A percentile compares a stretch with the other conserved stretches of the same genome.
phyloP scores from a whole-genome alignment of 2,329 filamentous ascomycete species.

The Fonsecaea erecta region DNA sequence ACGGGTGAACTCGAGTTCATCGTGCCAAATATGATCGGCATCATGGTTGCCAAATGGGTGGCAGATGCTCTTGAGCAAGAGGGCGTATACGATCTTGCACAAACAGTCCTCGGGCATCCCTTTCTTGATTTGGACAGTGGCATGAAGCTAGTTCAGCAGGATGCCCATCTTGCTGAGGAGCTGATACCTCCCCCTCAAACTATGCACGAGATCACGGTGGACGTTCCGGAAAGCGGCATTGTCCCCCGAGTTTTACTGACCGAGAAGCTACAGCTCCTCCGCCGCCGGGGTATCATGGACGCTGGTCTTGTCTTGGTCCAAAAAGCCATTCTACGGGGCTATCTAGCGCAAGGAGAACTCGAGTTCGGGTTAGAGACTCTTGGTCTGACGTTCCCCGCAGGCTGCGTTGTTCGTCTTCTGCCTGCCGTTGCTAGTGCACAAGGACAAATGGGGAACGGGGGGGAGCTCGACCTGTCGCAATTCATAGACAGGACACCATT shows the following conservation, averaged over 20 bases:
- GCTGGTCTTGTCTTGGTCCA: constrained; percentile 61
- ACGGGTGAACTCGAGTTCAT: constrained; percentile 64
- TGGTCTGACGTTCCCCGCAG: constrained; percentile 13
- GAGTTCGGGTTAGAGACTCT: constrained; percentile 56
- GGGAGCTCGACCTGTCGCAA: constrained; percentile 51
- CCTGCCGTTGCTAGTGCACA: constrained; percentile 7
- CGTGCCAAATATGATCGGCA: constrained; percentile 64
- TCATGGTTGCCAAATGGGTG: constrained; percentile 64
- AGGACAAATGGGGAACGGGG: constrained; percentile 32
- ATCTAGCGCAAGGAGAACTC: constrained; percentile 60
- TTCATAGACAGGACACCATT: constrained; percentile 62
- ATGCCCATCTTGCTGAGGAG: constrained; percentile 49
- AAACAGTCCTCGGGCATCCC: constrained; percentile 62
- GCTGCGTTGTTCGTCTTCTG: constrained; percentile 28
- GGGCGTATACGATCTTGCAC: constrained; percentile 64
- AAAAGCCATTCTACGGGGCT: constrained; percentile 57
- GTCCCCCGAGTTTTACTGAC: constrained; percentile 50
- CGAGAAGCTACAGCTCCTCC: constrained; percentile 54
- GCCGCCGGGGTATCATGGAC: constrained; percentile 59
- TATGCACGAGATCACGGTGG: constrained; percentile 61
- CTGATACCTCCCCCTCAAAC: constrained; percentile 59
- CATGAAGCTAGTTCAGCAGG: constrained; percentile 48
- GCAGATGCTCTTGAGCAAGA: constrained; percentile 60
- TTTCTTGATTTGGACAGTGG: constrained; percentile 59
- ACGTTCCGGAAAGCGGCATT: constrained; percentile 51